Conservation (phyloP, 352 stramenopile species). For the Phytophthora pinifolia region DNA sequence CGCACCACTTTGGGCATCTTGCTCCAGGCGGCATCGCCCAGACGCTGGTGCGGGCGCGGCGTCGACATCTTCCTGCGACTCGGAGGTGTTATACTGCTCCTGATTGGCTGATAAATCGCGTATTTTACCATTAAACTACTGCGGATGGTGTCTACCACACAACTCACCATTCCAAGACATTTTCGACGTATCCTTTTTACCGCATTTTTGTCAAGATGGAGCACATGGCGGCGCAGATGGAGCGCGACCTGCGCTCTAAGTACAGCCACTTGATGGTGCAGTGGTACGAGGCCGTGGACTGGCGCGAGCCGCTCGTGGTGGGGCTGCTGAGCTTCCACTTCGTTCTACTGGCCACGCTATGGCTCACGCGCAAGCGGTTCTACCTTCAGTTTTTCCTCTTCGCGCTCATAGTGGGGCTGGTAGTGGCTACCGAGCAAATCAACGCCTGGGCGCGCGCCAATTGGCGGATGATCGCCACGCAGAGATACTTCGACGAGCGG, state of each 20-base stretch:
- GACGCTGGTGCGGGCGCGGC: slow-evolving; percentile 56
- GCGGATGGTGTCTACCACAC: too few species aligned
- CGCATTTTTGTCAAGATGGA: slow-evolving; percentile 44
- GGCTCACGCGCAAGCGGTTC: slow-evolving; percentile 59
- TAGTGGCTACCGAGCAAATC: slow-evolving; percentile 57
- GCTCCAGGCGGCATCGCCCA: slow-evolving; percentile 87
- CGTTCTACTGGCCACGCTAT: slow-evolving; percentile 51
- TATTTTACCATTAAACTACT: too few species aligned
- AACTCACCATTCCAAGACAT: too few species aligned
- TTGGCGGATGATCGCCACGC: slow-evolving; percentile 68
- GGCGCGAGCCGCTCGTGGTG: slow-evolving; percentile 71
- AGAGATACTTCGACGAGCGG: slow-evolving; percentile 82
- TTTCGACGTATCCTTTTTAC: neutral
- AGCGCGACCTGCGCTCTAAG: slow-evolving; percentile 68
- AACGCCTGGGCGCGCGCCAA: slow-evolving; percentile 64
- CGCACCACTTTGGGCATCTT: slow-evolving; percentile 94
- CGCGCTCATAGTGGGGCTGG: slow-evolving; percentile 54
- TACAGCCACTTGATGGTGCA: slow-evolving; percentile 75
- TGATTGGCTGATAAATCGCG: too few species aligned
- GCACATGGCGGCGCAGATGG: slow-evolving; percentile 53
- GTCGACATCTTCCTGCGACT: slow-evolving; percentile 42
- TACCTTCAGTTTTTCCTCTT: slow-evolving; percentile 67
- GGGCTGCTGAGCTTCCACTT: slow-evolving; percentile 59
- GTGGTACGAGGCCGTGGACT: slow-evolving; percentile 86
- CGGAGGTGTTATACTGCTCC: too few species aligned